These are phyloP conservation scores for Penicillium parvum DNA, from an alignment of 495 filamentous ascomycete species.

Conservation along the genomic window DNA sequence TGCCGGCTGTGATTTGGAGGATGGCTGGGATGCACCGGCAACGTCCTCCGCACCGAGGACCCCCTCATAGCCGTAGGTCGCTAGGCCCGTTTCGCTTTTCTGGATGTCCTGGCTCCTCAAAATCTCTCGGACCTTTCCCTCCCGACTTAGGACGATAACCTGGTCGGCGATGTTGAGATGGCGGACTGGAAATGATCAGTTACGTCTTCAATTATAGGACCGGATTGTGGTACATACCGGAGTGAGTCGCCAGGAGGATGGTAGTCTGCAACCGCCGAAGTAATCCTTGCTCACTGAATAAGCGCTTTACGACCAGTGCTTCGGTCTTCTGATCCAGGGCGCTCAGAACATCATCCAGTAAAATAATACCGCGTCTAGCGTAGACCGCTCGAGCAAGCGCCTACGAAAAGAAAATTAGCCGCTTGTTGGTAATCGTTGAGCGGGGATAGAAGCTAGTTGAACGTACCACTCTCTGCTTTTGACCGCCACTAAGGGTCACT, in stretches of 20 bases:
- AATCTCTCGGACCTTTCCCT: not conserved
- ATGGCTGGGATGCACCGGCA: no score
- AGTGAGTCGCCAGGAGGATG: slow-evolving; percentile 18
- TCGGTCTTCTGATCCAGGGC: slow-evolving; percentile 45
- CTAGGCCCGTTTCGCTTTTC: no score
- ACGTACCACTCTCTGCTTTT: slow-evolving; percentile 56
- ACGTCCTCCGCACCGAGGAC: no score
- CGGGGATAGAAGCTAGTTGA: slow-evolving; percentile 5
- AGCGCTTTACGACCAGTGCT: slow-evolving; percentile 36
- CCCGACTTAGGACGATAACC: not conserved
- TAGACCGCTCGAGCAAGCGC: slow-evolving; percentile 48
- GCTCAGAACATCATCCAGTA: slow-evolving; percentile 47
- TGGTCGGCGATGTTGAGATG: slow-evolving; percentile 4
- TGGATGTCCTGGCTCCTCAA: no score
- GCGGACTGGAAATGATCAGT: slow-evolving; percentile 13
- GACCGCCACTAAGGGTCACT: slow-evolving; percentile 62
- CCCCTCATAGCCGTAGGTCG: no score
- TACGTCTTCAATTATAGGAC: no score
- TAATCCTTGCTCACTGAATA: slow-evolving; percentile 27
- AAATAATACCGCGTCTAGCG: slow-evolving; percentile 27
- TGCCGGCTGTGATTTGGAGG: not conserved
- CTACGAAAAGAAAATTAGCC: no score
- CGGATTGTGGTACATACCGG: no score
- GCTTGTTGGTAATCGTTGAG: slow-evolving; percentile 38
- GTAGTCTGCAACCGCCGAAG: slow-evolving; percentile 5